Evolutionary conservation across 352 stramenopile genomes (phyloP), one percentile per base, ranked within the genome.

Genomic region (Thalassiosira mediterranea): DNA sequence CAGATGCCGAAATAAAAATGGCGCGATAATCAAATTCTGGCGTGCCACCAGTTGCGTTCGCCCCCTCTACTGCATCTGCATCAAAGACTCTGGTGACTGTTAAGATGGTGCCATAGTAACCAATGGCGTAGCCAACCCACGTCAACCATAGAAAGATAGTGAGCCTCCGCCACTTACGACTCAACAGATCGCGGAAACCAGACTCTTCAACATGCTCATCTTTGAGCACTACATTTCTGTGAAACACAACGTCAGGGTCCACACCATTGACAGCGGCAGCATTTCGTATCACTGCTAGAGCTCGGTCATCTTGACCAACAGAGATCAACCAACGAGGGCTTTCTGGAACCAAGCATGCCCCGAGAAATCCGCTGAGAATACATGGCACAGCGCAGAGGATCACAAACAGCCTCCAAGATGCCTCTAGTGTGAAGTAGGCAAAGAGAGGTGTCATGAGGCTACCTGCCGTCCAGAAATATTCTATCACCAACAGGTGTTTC

Each of bases 351-450:
- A 89, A 76, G 23, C 76, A 82, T 42, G 88, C 69, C 38, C 84
- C 91, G 44, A 92, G 29, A 7, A 92, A 29, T 7, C 93, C 49
- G 57, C 92, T 91, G 17, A 87, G 11, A 10, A 92, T 62, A 42
- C 88, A 92, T 29, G 88, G 86, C 5, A 93, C 34, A 2, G 84
- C 66, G n/a, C 88, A 92, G 17, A 93, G 38, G 15, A 76, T 73
- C 0, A 94, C 84, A 88, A 95, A 94, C 1, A 87, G 42, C 44
- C 90, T 60, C 91, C 91, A 95, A 29, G 63, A 77, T 19, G 28
- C 19, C 26, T 70, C 17, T 1, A 90, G 49, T 4, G 83, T 87
- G 10, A 76, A 74, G 44, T 85, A 84, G 3, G 86, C 86, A 59
- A 85, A 59, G 5, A 76, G 61, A 17, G 87, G 80, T 2, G 88